Evolutionary conservation across 2,329 filamentous ascomycete genomes (phyloP).

Genomic region (Talaromyces amestolkiae): DNA sequence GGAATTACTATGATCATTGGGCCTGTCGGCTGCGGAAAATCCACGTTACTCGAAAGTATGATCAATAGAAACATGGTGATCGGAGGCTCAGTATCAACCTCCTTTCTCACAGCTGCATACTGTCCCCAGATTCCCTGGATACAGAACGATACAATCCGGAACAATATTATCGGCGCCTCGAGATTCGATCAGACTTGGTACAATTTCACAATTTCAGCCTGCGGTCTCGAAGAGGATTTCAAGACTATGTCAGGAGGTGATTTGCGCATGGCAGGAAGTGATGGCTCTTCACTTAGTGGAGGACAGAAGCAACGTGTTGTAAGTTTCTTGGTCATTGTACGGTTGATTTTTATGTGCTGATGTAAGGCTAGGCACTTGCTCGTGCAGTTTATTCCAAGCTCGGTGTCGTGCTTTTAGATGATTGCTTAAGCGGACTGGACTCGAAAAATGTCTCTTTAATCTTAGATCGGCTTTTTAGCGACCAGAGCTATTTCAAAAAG

Average conservation of each 20-base stretch:
- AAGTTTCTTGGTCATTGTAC: not conserved
- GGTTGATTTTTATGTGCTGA: not conserved
- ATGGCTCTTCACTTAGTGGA: constrained; percentile 53
- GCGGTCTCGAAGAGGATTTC: constrained; percentile 38
- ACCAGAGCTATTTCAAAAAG: constrained; percentile 9
- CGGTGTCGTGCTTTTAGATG: constrained; percentile 15
- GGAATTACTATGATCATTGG: constrained; percentile 40
- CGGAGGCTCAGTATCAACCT: not conserved
- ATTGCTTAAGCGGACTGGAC: constrained; percentile 18
- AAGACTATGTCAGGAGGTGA: constrained; percentile 40
- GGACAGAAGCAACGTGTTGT: constrained; percentile 48
- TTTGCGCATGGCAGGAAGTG: constrained; percentile 50
- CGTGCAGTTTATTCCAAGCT: constrained; percentile 50
- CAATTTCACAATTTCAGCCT: constrained; percentile 25
- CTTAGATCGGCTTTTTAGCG: constrained; percentile 4
- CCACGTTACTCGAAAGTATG: constrained; percentile 30
- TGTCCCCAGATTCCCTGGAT: constrained; percentile 37
- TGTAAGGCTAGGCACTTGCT: constrained; percentile 29
- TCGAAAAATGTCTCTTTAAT: constrained; percentile 10
- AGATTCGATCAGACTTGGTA: constrained; percentile 30
- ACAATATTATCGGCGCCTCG: constrained; percentile 30
- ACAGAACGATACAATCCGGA: constrained; percentile 31
- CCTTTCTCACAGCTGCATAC: constrained; percentile 28
- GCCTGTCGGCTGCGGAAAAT: constrained; percentile 54
- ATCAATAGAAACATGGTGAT: constrained; percentile 19